phyloP scores from a whole-genome alignment of 306 rosid genomes.

The Sicyos baderoa region DNA sequence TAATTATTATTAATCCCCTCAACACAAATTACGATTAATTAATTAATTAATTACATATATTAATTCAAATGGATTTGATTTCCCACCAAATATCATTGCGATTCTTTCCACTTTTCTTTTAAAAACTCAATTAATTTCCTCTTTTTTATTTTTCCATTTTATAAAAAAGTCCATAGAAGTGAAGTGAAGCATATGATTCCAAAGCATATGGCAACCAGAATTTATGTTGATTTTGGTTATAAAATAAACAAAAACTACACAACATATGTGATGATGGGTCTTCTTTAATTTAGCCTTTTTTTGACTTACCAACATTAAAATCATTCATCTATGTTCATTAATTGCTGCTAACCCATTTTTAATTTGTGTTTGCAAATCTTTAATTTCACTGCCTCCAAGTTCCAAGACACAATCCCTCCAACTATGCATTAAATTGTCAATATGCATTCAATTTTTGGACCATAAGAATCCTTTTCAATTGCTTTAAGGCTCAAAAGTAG shows the following conservation, averaged over 20 bases:
- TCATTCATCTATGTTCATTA: neutral
- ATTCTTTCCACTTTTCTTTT: neutral
- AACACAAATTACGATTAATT: neutral
- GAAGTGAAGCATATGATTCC: conserved; percentile 13
- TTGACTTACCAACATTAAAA: neutral
- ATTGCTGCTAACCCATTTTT: neutral
- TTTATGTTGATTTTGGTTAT: neutral
- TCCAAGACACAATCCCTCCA: neutral
- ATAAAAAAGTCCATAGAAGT: neutral
- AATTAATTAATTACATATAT: neutral
- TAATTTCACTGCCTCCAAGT: neutral
- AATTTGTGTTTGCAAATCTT: neutral
- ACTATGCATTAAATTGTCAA: neutral
- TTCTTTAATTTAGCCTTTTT: neutral
- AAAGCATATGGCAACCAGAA: conserved; percentile 12
- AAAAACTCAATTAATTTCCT: neutral
- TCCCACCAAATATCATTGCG: conserved; percentile 14
- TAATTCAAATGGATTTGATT: conserved; percentile 9
- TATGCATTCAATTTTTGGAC: neutral
- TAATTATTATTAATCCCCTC: conserved; percentile 7
- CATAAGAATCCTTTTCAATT: neutral
- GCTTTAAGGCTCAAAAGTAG: neutral
- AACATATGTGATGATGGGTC: neutral
- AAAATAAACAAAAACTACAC: neutral
- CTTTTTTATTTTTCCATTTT: neutral